Evolutionary conservation across 352 stramenopile genomes (phyloP), one percentile per base, ranked within the genome.

Genomic region (Plasmopara viticola): DNA sequence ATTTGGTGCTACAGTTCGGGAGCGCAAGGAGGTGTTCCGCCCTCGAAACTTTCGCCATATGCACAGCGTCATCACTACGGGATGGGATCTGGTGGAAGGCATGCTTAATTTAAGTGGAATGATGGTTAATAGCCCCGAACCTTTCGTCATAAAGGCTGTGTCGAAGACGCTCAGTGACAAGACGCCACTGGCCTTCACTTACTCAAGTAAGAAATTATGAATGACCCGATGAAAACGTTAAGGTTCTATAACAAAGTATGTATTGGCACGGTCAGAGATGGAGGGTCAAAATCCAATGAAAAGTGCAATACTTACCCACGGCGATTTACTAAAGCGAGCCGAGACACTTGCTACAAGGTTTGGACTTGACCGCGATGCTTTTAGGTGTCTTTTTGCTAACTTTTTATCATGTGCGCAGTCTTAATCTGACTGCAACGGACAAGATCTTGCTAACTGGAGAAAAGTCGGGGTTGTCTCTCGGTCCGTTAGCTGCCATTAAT

Each of bases 61-160:
- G 51, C 83, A 95, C 73, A 87, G 62, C 45, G 64, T 95, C 53
- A 92, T 92, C 68, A 89, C 83, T 18, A 95, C 84, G 17, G 77
- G 78, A 56, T 76, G 80, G 44, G 75, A 92, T 18, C 73, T 58
- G 10, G 68, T 81, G 33, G 75, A 91, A 51, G 78, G 80, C 39
- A 81, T 92, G 44, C 62, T 90, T 44, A 82, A 84, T 41, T 87
- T 91, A 51, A 74, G 70, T 50, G 70, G 87, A 51, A 87, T 92
- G 60, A 79, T 88, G 58, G 61, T 92, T 46, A 95, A 95, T 68
- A 62, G 69, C 38, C 70, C 82, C 20, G 84, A 95, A 53, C 70
- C 78, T 15, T 69, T 84, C 60, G 69, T 62, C 18, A 71, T 85
- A 29, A 73, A 68, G 17, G 66, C 71, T n/a, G 52, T 88, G 44